These are phyloP conservation scores for Piloderma croceum DNA, from an alignment of 768 basidiomycete genomes.

Conservation along the genomic window DNA sequence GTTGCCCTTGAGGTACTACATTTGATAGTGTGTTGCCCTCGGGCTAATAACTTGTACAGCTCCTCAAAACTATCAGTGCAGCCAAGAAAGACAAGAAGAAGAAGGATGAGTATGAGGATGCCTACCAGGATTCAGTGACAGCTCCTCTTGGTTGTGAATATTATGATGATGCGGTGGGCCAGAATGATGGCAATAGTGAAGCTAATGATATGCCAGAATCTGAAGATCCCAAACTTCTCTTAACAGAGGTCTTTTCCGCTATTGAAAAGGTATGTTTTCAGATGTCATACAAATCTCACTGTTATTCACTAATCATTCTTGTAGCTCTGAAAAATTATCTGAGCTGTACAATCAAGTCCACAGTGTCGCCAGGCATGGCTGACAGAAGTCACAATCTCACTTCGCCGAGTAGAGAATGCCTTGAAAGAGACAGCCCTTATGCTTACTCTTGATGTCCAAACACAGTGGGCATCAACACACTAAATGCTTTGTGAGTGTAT, in stretches of 20 bases:
- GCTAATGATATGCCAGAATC: too few relatives aligned
- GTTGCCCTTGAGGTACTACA: constrained; percentile 19
- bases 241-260: neutral
- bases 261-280: neutral
- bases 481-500: constrained; percentile 29
- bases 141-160: too few relatives aligned
- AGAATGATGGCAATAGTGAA: too few relatives aligned
- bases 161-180: too few relatives aligned
- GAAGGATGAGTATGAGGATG: neutral
- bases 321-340: neutral
- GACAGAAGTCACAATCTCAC: neutral
- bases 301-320: neutral
- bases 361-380: neutral
- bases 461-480: constrained; percentile 31
- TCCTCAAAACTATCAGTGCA: constrained; percentile 28
- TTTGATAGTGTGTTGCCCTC: neutral
- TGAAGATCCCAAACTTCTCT: neutral
- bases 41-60: constrained; percentile 10
- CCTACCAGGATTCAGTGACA: too few relatives aligned
- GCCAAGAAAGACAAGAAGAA: neutral
- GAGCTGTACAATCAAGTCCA: neutral
- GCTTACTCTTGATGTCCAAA: constrained; percentile 28
- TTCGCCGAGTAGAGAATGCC: neutral
- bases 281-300: too few relatives aligned
- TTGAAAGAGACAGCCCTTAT: constrained; percentile 6